phyloP scores from a whole-genome alignment of 1,284 basidiomycete species.

The Retiboletus fuscus region DNA sequence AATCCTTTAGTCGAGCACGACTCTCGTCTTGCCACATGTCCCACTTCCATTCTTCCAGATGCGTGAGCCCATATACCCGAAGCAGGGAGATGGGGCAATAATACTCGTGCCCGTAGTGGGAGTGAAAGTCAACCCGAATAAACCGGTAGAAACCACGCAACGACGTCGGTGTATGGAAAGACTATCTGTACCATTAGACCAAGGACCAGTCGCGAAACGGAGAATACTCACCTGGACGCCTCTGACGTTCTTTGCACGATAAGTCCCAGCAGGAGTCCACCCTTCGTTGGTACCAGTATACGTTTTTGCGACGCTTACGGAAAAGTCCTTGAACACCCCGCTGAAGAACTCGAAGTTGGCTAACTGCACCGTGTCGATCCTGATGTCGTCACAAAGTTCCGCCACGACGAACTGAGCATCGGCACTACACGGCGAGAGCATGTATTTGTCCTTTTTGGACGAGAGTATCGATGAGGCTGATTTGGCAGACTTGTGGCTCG shows the following conservation, averaged over 20 bases:
- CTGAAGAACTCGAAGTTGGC: constrained; percentile 99
- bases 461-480: constrained; percentile 88
- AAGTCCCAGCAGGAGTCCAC: constrained; percentile 81
- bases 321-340: constrained; percentile 94
- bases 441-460: constrained; percentile 93
- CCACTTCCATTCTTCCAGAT: constrained; percentile 96
- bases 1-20: constrained; percentile 53
- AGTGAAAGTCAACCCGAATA: constrained; percentile 93
- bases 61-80: constrained; percentile 95
- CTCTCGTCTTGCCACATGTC: constrained; percentile 80
- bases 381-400: constrained; percentile 97
- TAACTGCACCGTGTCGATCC: constrained; percentile 94
- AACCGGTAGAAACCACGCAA: constrained; percentile 90
- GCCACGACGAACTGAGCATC: constrained; percentile 88
- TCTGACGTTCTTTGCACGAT: constrained; percentile 88
- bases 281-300: constrained; percentile 72
- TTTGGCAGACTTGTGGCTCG: constrained; percentile 85
- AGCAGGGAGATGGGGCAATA: constrained; percentile 96
- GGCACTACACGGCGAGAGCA: constrained; percentile 89
- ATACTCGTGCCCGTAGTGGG: constrained; percentile 95
- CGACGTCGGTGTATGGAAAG: constrained; percentile 79
- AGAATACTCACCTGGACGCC: constrained; percentile 84
- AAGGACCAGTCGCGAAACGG: not conserved
- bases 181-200: constrained; percentile 55
- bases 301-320: constrained; percentile 86